Base-by-base conservation (phyloP, 108 stramenopile genomes). In the Conticribra weissflogii region DNA sequence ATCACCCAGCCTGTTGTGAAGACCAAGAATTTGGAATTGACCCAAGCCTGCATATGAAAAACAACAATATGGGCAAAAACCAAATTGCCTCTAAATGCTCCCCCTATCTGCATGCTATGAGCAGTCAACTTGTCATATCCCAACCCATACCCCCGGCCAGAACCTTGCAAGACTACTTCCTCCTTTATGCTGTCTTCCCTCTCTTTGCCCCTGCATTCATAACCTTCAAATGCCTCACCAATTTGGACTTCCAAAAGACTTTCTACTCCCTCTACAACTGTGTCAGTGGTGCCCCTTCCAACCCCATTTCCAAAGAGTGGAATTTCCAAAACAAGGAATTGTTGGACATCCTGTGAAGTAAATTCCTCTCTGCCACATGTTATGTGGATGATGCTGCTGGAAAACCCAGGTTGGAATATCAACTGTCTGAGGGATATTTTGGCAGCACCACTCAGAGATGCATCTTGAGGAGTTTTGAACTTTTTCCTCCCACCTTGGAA, bases 391-490 rank as follows among this genome's bases (percentile, higher is more conserved):
- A 63, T n/a, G 2, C 49, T 14, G 29, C 50, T 23, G 68, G 50
- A 30, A 33, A 56, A 45, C 76, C 76, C 24, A 62, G 63, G 21
- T 60, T 78, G 53, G 77, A 78, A 36, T 78, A 78, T 66, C 77
- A 78, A 60, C 22, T 71, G 9, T 41, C 52, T 2, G 77, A 78
- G 52, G 77, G 77, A 54, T 78, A 71, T 32, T 78, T 69, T 30
- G 77, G 70, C 56, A 78, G 77, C 25, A 70, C 77, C 41, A 78
- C 77, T 1, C 69, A 71, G 29, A 47, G 77, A 25, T 78, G 77
- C 36, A 57, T 78, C 15, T 27, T 78, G 21, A 53, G 54, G 21
- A 78, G 77, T 60, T 54, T 78, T 21, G 77, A 70, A 0, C 54
- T 56, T n/a, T n/a, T n/a, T n/a, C n/a, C n/a, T n/a, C n/a, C n/a